Evolutionary conservation across 78 protist genomes (phyloP), one percentile per base, ranked within the genome.

Genomic region (Salpingoeca rosetta): DNA sequence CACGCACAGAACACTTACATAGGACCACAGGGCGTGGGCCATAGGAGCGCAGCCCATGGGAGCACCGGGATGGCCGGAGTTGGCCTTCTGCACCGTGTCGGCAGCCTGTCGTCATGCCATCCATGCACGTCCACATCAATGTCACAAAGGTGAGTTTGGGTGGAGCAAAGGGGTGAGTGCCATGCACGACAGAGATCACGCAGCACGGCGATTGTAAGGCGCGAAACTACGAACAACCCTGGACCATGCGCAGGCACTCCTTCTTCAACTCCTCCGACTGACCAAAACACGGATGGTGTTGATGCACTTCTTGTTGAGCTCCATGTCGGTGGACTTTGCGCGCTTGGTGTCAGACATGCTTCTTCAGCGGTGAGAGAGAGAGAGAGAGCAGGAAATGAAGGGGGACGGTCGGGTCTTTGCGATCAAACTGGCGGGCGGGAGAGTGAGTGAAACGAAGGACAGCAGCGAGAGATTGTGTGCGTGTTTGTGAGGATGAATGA

Each of bases 1-100:
- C n/a, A n/a, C n/a, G n/a, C n/a, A n/a, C n/a, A n/a, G n/a, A n/a
- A 17, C 65, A 51, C 65, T 22, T 51, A 51, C 25, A 2, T 78
- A 17, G 31, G 90, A 0, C 90, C 90, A 96, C 39, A 96, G 90
- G 11, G 86, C 79, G 88, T 94, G 88, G 25, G 96, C 94, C 85
- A 93, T 87, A 3, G 97, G 95, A 7, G 98, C 98, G 73, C 88
- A 81, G 74, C 98, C 98, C 93, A 95, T 88, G 24, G 98, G 95
- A 39, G 95, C 95, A 43, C 91, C 92, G 0, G 99, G 97, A 80
- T 95, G 97, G 10, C 98, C 99, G 17, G 88, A 65, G 91, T 92
- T 92, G 88, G 99, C 98, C 38, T 39, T 72, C 85, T 85, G 89
- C 41, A 93, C 94, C 74, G 87, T 84, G 42, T 97, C 99, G 27